Base-by-base conservation (phyloP, 208 protist genomes). In the Trypanosoma avium region DNA sequence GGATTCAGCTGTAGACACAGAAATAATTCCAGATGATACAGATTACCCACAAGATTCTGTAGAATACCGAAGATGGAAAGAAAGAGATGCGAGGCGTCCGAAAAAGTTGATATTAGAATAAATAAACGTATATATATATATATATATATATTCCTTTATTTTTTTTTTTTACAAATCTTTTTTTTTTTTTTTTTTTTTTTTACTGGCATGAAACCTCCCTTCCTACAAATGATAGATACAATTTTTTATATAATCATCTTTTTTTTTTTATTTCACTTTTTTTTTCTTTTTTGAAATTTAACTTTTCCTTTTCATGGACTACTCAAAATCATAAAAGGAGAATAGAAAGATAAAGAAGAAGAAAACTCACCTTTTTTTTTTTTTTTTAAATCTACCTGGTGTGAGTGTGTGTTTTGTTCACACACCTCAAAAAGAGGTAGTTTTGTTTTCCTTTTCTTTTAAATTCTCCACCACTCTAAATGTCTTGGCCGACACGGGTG, bases 401-500 rank as follows among this genome's bases (percentile, higher is more conserved):
- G n/a, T 47, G 4, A 24, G 24, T 9, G 12, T 24, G 21, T 12
- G 7, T 61, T 40, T 33, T 19, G 19, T 36, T 21, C 21, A 47
- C 53, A 32, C 13, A 27, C 32, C 17, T 27, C 17, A 61, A 43
- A 60, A 9, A 56, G 35, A 29, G 8, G 53, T 22, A 43, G 24
- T 65, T 69, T 40, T 66, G 7, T 69, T 32, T 19, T 67, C 35
- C 33, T 42, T 65, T 26, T 56, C 17, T 15, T 7, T 42, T 29
- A 3, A 53, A n/a, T 32, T n/a, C n/a, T n/a, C n/a, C n/a, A n/a
- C 19, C 19, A n/a, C 10, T 32, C 26, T 36, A 54, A n/a, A 82
- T 94, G 84, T 79, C 77, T 43, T 90, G 82, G 81, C 88, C 88
- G 29, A 48, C 67, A 19, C 77, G 60, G 35, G 47, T 92, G 24